A percentile compares a stretch with the other conserved stretches of the same genome.
Conservation (phyloP, 306 rosid genomes). For the Vigna reflexopilosa region DNA sequence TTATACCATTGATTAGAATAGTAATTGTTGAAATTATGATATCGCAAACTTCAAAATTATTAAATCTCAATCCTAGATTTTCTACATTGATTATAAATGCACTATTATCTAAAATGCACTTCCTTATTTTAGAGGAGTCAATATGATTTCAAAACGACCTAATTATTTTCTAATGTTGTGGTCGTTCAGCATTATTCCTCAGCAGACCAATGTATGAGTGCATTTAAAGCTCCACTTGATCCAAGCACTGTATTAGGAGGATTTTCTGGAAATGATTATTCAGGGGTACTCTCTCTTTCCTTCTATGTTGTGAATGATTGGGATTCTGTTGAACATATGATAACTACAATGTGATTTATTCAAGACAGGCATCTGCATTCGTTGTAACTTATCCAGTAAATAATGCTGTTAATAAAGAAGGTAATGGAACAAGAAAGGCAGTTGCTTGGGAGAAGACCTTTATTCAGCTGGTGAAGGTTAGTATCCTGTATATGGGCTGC, state of each 20-base stretch:
- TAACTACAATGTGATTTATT: constrained; percentile 51
- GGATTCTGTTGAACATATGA: constrained; percentile 37
- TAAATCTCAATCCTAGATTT: background rate
- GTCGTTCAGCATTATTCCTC: constrained; percentile 87
- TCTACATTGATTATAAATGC: background rate
- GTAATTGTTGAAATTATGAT: background rate
- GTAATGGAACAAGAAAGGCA: constrained; percentile 75
- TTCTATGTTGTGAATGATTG: constrained; percentile 37
- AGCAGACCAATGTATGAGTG: constrained; percentile 92
- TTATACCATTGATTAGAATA: background rate
- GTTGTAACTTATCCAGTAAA: constrained; percentile 87
- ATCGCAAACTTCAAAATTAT: background rate
- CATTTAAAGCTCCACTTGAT: constrained; percentile 94
- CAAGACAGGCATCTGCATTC: constrained; percentile 90
- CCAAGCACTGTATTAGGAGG: constrained; percentile 99
- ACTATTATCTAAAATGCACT: background rate
- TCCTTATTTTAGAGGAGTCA: background rate
- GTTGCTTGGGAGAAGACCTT: constrained; percentile 97
- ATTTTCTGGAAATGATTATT: constrained; percentile 78
- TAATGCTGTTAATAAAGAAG: constrained; percentile 75
- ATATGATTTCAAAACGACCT: constrained; percentile 21
- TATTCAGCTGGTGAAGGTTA: constrained; percentile 91
- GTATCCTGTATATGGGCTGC: constrained; percentile 33
- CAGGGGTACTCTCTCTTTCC: constrained; percentile 69
- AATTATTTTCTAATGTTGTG: constrained; percentile 40